Conservation (phyloP, 2,329 filamentous ascomycete species). For the Cercospora sojina region DNA sequence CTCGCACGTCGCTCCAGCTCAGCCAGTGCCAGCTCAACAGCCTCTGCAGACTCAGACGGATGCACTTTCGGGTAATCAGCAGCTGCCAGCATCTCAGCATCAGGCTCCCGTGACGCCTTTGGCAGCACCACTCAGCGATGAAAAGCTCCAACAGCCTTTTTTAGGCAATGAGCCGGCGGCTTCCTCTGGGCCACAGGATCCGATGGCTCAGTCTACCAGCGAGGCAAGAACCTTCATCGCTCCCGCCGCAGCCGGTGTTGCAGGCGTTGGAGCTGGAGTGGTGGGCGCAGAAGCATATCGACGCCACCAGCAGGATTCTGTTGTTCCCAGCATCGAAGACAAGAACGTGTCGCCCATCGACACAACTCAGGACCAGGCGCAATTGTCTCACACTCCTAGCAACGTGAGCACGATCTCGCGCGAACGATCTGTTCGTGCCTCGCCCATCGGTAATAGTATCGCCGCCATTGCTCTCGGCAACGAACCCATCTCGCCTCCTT, state of each 20-base stretch:
- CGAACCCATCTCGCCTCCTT: not conserved
- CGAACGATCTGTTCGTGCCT: conserved; percentile 6
- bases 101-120: conserved; percentile 23
- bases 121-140: conserved; percentile 22
- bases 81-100: conserved; percentile 3
- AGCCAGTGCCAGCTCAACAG: conserved; percentile 21
- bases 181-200: conserved; percentile 11
- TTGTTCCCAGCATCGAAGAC: conserved; percentile 6
- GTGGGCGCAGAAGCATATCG: conserved; percentile 30
- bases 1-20: not conserved
- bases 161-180: conserved; percentile 28
- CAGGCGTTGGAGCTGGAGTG: conserved; percentile 44
- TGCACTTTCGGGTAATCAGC: conserved; percentile 10
- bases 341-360: conserved; percentile 5
- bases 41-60: conserved; percentile 29
- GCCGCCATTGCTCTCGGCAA: conserved; percentile 10
- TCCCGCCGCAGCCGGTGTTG: conserved; percentile 45
- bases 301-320: conserved; percentile 25
- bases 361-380: not conserved
- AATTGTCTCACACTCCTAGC: not conserved
- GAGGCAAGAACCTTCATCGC: conserved; percentile 55
- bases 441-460: conserved; percentile 8
- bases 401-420: conserved; percentile 11
- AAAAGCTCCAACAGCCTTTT: conserved; percentile 29
- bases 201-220: conserved; percentile 29